Conservation (phyloP, 768 basidiomycete genomes). For the Termitomyces sp. region DNA sequence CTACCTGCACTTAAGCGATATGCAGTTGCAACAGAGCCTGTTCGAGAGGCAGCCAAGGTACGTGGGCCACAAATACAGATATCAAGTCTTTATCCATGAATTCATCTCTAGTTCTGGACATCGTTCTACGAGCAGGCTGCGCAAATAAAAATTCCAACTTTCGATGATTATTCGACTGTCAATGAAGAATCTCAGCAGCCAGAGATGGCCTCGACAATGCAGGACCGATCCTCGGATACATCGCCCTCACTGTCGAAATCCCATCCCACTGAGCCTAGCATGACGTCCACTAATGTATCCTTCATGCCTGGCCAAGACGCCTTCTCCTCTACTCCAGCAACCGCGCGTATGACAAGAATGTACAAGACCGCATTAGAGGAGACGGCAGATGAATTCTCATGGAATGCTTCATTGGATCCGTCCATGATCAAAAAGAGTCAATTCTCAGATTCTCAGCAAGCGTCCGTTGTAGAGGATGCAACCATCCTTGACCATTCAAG, state of each 20-base stretch:
- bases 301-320: conserved; percentile 75
- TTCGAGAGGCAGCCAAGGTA: conserved; percentile 88
- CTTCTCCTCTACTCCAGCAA: conserved; percentile 78
- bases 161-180: conserved; percentile 62
- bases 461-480: conserved; percentile 47
- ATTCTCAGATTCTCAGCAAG: conserved; percentile 48
- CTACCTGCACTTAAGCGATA: conserved; percentile 90
- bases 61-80: conserved; percentile 20
- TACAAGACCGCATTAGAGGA: conserved; percentile 36
- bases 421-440: conserved; percentile 68
- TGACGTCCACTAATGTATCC: conserved; percentile 61
- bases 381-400: conserved; percentile 55
- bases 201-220: conserved; percentile 28
- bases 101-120: conserved; percentile 78
- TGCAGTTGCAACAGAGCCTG: conserved; percentile 82
- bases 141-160: conserved; percentile 76
- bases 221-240: conserved; percentile 23
- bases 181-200: conserved; percentile 48
- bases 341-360: conserved; percentile 34
- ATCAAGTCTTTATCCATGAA: neutral
- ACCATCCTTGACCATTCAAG: conserved; percentile 17
- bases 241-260: conserved; percentile 16
- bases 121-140: conserved; percentile 96
- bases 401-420: conserved; percentile 73
- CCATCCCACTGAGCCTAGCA: conserved; percentile 37